phyloP scores from a whole-genome alignment of 1,284 basidiomycete species.

The Earliella scabrosa region DNA sequence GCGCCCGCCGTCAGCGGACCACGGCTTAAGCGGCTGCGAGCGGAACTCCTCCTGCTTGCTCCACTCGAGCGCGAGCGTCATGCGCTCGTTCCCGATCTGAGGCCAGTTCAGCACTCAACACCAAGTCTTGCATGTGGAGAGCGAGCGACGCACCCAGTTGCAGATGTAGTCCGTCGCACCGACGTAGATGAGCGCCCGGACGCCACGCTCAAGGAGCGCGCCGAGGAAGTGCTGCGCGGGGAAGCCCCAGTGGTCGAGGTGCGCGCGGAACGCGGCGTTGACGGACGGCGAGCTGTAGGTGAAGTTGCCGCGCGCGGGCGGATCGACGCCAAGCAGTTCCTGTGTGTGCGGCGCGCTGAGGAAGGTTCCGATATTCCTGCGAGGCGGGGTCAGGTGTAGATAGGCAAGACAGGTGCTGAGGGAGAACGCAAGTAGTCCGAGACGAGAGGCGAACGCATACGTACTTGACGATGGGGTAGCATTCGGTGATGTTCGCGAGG shows the following conservation, averaged over 20 bases:
- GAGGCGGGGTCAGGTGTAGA: too few relatives aligned
- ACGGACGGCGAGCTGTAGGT: conserved; percentile 50
- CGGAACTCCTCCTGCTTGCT: conserved; percentile 55
- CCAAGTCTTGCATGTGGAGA: background rate
- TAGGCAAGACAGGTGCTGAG: too few relatives aligned
- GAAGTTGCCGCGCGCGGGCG: conserved; percentile 47
- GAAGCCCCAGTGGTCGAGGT: conserved; percentile 45
- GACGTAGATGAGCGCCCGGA: conserved; percentile 77
- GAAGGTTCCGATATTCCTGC: conserved; percentile 54
- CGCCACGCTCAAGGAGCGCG: conserved; percentile 73
- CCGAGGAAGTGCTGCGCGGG: conserved; percentile 60
- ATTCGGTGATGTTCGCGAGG: conserved; percentile 24
- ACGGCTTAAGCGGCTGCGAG: conserved; percentile 50
- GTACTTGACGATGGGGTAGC: conserved; percentile 33
- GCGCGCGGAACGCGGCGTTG: conserved; percentile 40
- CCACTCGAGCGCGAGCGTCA: conserved; percentile 68
- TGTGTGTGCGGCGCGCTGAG: conserved; percentile 61
- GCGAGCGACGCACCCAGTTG: conserved; percentile 56
- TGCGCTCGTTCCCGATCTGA: conserved; percentile 62
- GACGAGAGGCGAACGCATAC: too few relatives aligned
- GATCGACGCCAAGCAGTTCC: conserved; percentile 61
- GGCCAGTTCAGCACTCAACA: too few relatives aligned
- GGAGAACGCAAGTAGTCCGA: too few relatives aligned
- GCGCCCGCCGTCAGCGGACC: conserved; percentile 53
- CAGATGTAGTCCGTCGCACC: conserved; percentile 78